Conservation (phyloP, 1,139 yeast species). For the Protomyces pachydermus region DNA sequence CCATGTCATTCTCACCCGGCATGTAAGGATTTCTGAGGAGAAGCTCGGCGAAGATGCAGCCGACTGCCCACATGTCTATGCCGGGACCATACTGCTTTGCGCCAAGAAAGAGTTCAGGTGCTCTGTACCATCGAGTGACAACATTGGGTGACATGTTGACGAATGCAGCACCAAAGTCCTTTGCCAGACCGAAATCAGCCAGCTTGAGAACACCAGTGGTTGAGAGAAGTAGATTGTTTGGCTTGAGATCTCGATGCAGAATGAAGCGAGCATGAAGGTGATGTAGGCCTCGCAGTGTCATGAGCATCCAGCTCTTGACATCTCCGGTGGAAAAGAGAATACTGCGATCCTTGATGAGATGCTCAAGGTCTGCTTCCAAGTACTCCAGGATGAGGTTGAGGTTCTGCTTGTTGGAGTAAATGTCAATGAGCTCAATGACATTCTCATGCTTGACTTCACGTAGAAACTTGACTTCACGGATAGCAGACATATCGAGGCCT, state of each 20-base stretch:
- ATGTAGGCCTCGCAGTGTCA: constrained; percentile 90
- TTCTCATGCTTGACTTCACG: constrained; percentile 92
- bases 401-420: constrained; percentile 44
- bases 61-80: constrained; percentile 90
- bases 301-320: constrained; percentile 85
- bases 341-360: constrained; percentile 72
- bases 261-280: constrained; percentile 91
- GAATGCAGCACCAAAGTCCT: constrained; percentile 35
- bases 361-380: constrained; percentile 86
- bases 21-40: constrained; percentile 92
- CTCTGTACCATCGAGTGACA: constrained; percentile 95
- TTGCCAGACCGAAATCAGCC: constrained; percentile 61
- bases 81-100: constrained; percentile 85
- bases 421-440: constrained; percentile 67
- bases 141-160: constrained; percentile 55
- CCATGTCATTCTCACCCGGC: constrained; percentile 86
- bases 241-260: constrained; percentile 61
- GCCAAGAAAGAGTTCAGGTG: constrained; percentile 87
- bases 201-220: constrained; percentile 86
- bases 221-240: constrained; percentile 83
- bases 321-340: constrained; percentile 80
- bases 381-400: constrained; percentile 85
- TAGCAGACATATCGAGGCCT: constrained; percentile 96
- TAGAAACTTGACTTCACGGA: constrained; percentile 91
- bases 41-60: constrained; percentile 91